Evolutionary conservation across 2,329 filamentous ascomycete species (phyloP).

Genomic region (Bertia moriformis): DNA sequence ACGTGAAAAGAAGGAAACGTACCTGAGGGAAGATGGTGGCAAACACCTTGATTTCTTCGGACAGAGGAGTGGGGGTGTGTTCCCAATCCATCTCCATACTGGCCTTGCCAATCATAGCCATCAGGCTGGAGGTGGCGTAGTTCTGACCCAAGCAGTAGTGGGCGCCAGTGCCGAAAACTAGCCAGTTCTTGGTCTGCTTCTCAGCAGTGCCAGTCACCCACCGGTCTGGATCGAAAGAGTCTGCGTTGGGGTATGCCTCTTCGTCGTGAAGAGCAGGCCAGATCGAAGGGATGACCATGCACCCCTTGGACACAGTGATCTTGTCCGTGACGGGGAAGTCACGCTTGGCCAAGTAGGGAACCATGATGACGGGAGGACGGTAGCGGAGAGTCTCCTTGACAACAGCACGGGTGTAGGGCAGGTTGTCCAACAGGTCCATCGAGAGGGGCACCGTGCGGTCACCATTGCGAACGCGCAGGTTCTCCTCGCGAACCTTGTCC

Average conservation of each 20-base stretch:
- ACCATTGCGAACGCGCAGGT: conserved; percentile 61
- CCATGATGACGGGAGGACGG: conserved; percentile 92
- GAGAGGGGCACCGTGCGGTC: conserved; percentile 56
- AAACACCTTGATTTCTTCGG: conserved; percentile 95
- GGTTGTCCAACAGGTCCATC: conserved; percentile 75
- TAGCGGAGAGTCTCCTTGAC: conserved; percentile 86
- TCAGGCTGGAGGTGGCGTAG: conserved; percentile 80
- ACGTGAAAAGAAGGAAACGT: conserved; percentile 22
- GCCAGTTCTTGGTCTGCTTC: conserved; percentile 82
- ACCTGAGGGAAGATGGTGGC: conserved; percentile 96
- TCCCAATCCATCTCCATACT: conserved; percentile 78
- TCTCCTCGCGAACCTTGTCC: conserved; percentile 82
- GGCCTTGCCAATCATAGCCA: conserved; percentile 79
- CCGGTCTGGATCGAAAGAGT: conserved; percentile 76
- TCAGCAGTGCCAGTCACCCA: conserved; percentile 86
- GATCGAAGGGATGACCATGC: conserved; percentile 86
- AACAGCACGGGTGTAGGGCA: conserved; percentile 81
- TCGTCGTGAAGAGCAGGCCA: conserved; percentile 85
- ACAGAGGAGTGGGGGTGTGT: conserved; percentile 68
- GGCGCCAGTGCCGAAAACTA: conserved; percentile 88
- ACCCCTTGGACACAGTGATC: conserved; percentile 81
- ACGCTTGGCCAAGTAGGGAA: conserved; percentile 90
- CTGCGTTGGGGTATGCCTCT: conserved; percentile 80
- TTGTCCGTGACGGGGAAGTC: conserved; percentile 74
- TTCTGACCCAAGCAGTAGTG: conserved; percentile 93